A percentile compares a stretch with the other conserved stretches of the same genome.
Evolutionary conservation across 768 basidiomycete genomes (phyloP).

Genomic region (Kondoa malvinella): DNA sequence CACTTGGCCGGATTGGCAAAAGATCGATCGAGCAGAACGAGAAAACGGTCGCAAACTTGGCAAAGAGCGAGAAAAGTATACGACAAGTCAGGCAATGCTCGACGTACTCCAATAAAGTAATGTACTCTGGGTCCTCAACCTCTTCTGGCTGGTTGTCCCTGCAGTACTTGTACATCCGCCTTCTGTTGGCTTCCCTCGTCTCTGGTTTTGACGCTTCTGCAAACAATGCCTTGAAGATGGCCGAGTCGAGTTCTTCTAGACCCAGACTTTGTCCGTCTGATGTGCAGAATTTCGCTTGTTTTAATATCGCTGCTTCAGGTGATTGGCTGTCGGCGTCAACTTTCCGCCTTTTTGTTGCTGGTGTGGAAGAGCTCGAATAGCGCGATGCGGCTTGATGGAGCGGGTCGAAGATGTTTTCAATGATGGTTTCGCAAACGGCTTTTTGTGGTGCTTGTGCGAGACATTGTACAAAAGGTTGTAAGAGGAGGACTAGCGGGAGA

Average conservation of each 20-base stretch:
- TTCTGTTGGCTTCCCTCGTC: background rate
- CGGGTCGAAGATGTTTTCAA: constrained; percentile 51
- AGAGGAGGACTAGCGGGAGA: constrained; percentile 42
- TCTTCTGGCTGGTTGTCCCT: background rate
- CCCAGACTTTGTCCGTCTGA: background rate
- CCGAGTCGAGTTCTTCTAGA: background rate
- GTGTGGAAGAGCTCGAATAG: background rate
- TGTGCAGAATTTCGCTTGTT: background rate
- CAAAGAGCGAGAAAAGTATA: constrained; percentile 36
- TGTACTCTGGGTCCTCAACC: background rate
- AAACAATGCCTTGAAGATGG: background rate
- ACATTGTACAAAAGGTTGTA: constrained; percentile 54
- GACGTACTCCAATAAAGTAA: constrained; percentile 19
- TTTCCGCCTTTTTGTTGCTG: background rate
- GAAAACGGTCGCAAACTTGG: constrained; percentile 38
- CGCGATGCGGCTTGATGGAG: constrained; percentile 41
- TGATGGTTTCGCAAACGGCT: constrained; percentile 55
- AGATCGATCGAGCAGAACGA: constrained; percentile 54
- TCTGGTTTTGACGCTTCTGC: background rate
- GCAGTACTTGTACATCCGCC: background rate
- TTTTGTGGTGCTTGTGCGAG: constrained; percentile 50
- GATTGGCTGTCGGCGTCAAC: background rate
- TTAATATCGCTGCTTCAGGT: background rate
- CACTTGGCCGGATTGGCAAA: constrained; percentile 57
- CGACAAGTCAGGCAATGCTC: constrained; percentile 33